Evolutionary conservation across 2,329 filamentous ascomycete genomes (phyloP), one percentile per base, ranked within the genome.

Genomic region (Ophiostoma australiae): DNA sequence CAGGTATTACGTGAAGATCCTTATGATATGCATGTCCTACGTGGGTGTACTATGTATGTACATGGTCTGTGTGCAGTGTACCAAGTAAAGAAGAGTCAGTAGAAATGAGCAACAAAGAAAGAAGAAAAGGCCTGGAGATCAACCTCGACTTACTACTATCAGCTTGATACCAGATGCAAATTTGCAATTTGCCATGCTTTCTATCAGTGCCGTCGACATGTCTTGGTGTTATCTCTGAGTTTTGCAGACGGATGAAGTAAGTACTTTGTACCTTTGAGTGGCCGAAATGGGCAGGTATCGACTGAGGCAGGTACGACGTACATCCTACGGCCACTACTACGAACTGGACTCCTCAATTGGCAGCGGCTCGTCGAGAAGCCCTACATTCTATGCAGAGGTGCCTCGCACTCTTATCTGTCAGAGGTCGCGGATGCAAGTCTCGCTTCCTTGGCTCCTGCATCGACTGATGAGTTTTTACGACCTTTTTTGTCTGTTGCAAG

Each of bases 261-360:
- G 52, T 58, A 58, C 23, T 58, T 58, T 58, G 52, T 58, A 58
- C 52, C n/a, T 31, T 27, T 48, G 15, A n/a, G 44, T 27, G 10
- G 17, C 52, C 23, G n/a, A 58, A 58, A 58, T n/a, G 17, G 52
- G 52, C 52, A 58, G 48, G 52, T 58, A 58, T 58, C 52, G 52
- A 58, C 52, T 58, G 52, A 27, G 10, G n/a, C 48, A 31, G 27
- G 27, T 31, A 31, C 27, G n/a, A 31, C 27, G 27, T 31, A n/a
- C n/a, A n/a, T n/a, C n/a, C n/a, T n/a, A n/a, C n/a, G n/a, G n/a
- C n/a, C n/a, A n/a, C n/a, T n/a, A n/a, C n/a, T 31, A 31, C 3
- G 27, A 31, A 31, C 3, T 31, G 27, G 27, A 31, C 27, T 31
- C n/a, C n/a, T n/a, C n/a, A n/a, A n/a, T n/a, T n/a, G n/a, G n/a